phyloP scores from a whole-genome alignment of 768 basidiomycete species.

The Russula sp. region DNA sequence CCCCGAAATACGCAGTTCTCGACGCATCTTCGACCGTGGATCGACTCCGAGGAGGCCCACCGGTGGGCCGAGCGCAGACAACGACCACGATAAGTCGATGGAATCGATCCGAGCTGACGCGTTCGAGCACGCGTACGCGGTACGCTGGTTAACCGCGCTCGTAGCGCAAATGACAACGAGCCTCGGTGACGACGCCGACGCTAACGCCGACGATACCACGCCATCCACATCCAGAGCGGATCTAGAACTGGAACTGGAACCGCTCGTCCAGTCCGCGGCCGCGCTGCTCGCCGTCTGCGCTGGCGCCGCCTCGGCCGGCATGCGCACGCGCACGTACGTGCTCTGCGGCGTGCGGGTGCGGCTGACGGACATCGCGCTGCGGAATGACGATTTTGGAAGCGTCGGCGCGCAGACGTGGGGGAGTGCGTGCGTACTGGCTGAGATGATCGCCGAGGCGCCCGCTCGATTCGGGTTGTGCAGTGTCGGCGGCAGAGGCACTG shows the following conservation, averaged over 20 bases:
- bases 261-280: conserved; percentile 46
- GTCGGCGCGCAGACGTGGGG: conserved; percentile 91
- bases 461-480: conserved; percentile 37
- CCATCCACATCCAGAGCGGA: neutral
- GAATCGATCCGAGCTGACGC: conserved; percentile 43
- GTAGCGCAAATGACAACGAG: conserved; percentile 28
- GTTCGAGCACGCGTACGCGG: conserved; percentile 62
- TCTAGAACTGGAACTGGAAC: conserved; percentile 29
- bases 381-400: conserved; percentile 60
- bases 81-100: conserved; percentile 10
- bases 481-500: neutral
- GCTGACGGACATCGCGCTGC: conserved; percentile 61
- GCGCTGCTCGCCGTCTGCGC: conserved; percentile 57
- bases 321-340: conserved; percentile 42
- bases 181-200: neutral
- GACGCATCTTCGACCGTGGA: conserved; percentile 26
- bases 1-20: conserved; percentile 56
- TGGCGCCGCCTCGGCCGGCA: conserved; percentile 57
- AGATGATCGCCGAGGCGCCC: conserved; percentile 58
- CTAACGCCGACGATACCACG: neutral
- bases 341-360: conserved; percentile 39
- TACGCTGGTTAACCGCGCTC: conserved; percentile 69
- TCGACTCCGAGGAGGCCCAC: neutral
- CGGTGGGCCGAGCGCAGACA: neutral
- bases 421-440: conserved; percentile 71